Conservation (phyloP, 805 yeast genomes). For the Kluyveromyces aestuarii region DNA sequence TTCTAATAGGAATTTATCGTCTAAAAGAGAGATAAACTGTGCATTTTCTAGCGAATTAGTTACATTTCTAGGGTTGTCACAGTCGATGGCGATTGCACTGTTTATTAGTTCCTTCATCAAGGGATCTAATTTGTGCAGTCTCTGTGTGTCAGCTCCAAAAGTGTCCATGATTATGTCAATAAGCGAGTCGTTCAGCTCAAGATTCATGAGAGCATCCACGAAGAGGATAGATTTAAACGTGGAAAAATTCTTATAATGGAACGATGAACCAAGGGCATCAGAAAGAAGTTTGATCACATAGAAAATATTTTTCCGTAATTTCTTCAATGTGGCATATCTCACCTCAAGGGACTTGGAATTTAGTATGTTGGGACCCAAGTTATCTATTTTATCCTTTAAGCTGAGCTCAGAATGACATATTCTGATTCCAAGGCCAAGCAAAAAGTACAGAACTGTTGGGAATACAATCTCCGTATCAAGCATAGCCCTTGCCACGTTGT, state of each 20-base stretch:
- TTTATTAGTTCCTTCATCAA: slow-evolving; percentile 1
- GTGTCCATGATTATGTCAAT: not conserved
- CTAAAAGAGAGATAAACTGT: slow-evolving; percentile 1
- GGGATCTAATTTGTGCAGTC: not conserved
- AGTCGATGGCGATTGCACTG: not conserved
- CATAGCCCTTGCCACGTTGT: not conserved
- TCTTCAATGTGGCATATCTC: not conserved
- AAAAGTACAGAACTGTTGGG: slow-evolving; percentile 1
- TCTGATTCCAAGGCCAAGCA: not conserved
- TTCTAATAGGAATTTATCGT: not conserved
- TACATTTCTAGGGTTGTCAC: not conserved
- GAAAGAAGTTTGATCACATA: not conserved
- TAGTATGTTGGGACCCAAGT: not conserved
- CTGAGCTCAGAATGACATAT: not conserved
- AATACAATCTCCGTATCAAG: slow-evolving; percentile 1
- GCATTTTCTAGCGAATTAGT: not conserved
- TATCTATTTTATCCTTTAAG: not conserved
- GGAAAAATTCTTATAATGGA: slow-evolving; percentile 1
- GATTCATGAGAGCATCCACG: not conserved
- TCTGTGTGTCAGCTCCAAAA: not conserved
- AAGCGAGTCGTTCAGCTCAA: not conserved
- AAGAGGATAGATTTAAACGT: slow-evolving; percentile 1
- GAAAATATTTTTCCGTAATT: not conserved
- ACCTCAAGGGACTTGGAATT: not conserved
- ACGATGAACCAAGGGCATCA: not conserved